Conservation (phyloP, 305 asterid species). For the Withania somnifera region DNA sequence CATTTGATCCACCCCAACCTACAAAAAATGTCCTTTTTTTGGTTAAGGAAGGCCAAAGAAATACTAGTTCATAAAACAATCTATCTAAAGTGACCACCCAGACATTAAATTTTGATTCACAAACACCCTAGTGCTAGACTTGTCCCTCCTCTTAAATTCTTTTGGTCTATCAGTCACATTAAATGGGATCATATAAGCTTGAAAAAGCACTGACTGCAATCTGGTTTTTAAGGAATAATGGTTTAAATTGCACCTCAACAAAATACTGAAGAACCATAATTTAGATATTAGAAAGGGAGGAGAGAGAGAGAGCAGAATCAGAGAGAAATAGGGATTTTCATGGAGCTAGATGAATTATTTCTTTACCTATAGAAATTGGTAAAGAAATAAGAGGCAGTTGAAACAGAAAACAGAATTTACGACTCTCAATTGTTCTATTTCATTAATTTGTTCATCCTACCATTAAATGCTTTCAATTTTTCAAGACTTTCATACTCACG, state of each 20-base stretch:
- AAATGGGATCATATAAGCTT: neutral
- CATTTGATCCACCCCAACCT: conserved; percentile 94
- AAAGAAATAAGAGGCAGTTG: neutral
- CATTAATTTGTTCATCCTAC: neutral
- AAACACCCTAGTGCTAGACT: neutral
- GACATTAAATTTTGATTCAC: neutral
- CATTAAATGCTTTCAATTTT: neutral
- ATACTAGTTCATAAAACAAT: neutral
- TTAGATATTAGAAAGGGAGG: neutral
- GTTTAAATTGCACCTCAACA: neutral
- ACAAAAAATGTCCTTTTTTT: conserved; percentile 11
- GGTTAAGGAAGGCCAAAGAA: neutral
- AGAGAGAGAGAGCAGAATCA: neutral
- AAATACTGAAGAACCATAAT: neutral
- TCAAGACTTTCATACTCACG: neutral
- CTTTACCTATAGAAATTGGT: neutral
- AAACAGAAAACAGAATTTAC: neutral
- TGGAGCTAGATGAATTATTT: neutral
- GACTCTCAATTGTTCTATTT: neutral
- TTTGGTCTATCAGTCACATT: neutral
- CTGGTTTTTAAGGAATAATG: neutral
- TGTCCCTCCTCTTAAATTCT: neutral
- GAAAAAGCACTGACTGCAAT: neutral
- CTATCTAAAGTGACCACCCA: neutral
- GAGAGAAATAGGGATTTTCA: neutral